Evolutionary conservation across 2,329 filamentous ascomycete species (phyloP).

Genomic region (Talaromyces sp.): DNA sequence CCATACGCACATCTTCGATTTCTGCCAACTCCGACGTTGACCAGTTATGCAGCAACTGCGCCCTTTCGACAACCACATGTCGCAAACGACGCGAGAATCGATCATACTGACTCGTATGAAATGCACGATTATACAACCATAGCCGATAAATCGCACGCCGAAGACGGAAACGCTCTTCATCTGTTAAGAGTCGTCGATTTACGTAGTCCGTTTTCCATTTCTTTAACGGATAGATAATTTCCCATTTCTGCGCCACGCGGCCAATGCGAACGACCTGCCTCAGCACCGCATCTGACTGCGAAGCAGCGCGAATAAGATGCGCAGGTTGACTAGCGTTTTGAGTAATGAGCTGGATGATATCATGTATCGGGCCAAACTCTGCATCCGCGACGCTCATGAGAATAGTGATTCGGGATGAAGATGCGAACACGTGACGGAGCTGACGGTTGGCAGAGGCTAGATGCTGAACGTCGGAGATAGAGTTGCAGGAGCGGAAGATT

Average conservation of each 20-base stretch:
- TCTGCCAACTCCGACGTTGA: constrained; percentile 56
- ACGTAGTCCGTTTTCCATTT: constrained; percentile 62
- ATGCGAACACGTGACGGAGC: constrained; percentile 53
- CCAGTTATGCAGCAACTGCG: constrained; percentile 61
- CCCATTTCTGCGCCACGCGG: constrained; percentile 57
- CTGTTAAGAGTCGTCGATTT: constrained; percentile 53
- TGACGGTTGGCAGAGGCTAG: constrained; percentile 57
- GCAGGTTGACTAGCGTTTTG: constrained; percentile 60
- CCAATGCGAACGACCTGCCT: constrained; percentile 57
- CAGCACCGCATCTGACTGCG: constrained; percentile 56
- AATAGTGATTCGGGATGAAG: constrained; percentile 55
- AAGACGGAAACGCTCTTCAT: constrained; percentile 51
- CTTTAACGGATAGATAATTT: constrained; percentile 61
- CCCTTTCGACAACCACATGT: constrained; percentile 51
- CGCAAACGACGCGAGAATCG: constrained; percentile 52
- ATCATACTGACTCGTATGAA: constrained; percentile 54
- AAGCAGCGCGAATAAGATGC: constrained; percentile 53
- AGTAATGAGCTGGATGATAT: constrained; percentile 60
- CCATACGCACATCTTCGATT: constrained; percentile 57
- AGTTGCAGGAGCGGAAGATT: constrained; percentile 54
- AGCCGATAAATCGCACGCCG: constrained; percentile 60
- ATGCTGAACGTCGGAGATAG: constrained; percentile 54
- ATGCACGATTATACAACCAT: constrained; percentile 61
- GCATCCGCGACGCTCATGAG: constrained; percentile 54
- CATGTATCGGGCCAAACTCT: constrained; percentile 59